Evolutionary conservation across 2,329 filamentous ascomycete genomes (phyloP), one percentile per base, ranked within the genome.

Genomic region (Apiospora phragmitis): DNA sequence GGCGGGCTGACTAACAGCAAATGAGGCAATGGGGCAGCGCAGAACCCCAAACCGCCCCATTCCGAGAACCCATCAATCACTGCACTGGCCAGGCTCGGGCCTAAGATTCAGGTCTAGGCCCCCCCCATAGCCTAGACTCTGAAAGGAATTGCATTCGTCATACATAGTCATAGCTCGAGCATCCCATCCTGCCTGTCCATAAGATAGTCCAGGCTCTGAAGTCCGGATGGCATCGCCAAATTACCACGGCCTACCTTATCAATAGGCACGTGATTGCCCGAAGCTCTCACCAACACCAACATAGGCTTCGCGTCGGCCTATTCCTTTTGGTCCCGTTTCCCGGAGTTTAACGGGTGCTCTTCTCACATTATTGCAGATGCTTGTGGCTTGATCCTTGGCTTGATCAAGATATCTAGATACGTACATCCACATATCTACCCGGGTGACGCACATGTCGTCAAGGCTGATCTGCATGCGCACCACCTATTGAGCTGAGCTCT

Each of bases 401-500:
- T 6, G 43, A n/a, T 21, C 21, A 21, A 18, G 38, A 12, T 11
- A 51, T 51, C 47, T 51, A n/a, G n/a, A n/a, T n/a, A 24, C n/a
- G n/a, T 51, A 41, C 38, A 41, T 12, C 38, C 38, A 41, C 38
- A 41, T 41, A 41, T 8, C 38, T 41, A 9, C 21, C 51, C 8
- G 16, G 51, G 35, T 59, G 26, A 32, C 21, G 29, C 51, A n/a
- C 26, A 32, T 59, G 26, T 29, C 32, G 29, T 26, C 29, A 11
- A 29, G 29, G 51, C 14, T 18, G 51, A 59, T 59, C 29, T 35
- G 29, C 32, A 59, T 11, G 51, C 16, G 32, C 51, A 16, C 55
- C 55, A 62, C 55, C 9, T 12, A 4, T 62, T 62, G 55, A 62
- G 55, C 55, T 62, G 55, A 62, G 55, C 55, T 62, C 55, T 62